Evolutionary conservation across 2,329 filamentous ascomycete species (phyloP).

Genomic region (Stagonosporopsis vannaccii): DNA sequence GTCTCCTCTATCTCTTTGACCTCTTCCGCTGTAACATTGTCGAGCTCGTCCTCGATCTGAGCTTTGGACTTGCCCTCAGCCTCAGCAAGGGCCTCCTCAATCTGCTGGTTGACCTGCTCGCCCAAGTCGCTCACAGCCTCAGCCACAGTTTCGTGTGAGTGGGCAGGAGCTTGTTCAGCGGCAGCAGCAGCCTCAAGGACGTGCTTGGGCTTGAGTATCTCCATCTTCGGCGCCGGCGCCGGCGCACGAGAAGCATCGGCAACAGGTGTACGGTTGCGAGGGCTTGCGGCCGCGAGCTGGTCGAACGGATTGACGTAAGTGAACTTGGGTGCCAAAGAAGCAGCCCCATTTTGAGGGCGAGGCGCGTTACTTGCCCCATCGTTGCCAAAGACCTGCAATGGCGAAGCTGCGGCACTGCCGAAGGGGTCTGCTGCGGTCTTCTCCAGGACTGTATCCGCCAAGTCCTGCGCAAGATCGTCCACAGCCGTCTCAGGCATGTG

Average conservation of each 20-base stretch:
- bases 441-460: conserved; percentile 54
- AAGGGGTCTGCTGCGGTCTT: conserved; percentile 38
- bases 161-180: conserved; percentile 32
- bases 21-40: conserved; percentile 50
- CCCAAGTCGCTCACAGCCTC: conserved; percentile 74
- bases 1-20: conserved; percentile 63
- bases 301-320: conserved; percentile 78
- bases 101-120: conserved; percentile 64
- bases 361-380: conserved; percentile 51
- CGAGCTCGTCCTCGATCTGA: conserved; percentile 57
- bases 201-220: conserved; percentile 55
- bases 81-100: conserved; percentile 70
- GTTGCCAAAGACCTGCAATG: conserved; percentile 47
- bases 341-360: conserved; percentile 42
- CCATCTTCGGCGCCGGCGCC: conserved; percentile 47
- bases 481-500: conserved; percentile 53
- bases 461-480: conserved; percentile 54
- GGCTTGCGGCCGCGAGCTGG: conserved; percentile 70
- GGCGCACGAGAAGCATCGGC: conserved; percentile 31
- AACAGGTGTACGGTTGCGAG: conserved; percentile 58
- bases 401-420: conserved; percentile 33
- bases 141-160: conserved; percentile 68
- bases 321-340: conserved; percentile 59
- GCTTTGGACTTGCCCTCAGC: conserved; percentile 44
- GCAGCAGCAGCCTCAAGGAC: conserved; percentile 44